phyloP scores from a whole-genome alignment of 352 stramenopile genomes.

The Phytopythium aichiense region DNA sequence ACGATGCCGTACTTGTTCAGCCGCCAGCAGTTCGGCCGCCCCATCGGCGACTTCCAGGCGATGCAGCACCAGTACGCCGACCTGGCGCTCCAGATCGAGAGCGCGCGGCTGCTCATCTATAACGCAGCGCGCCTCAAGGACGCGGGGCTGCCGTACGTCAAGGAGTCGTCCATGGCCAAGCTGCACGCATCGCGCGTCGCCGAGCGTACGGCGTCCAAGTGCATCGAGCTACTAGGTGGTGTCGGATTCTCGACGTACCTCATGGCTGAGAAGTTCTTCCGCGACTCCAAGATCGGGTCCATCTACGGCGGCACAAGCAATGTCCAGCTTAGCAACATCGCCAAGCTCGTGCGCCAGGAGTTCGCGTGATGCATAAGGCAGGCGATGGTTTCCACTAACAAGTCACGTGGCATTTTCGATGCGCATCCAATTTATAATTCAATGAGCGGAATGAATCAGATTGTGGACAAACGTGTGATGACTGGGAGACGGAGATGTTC shows the following conservation, averaged over 20 bases:
- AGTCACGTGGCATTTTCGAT: too few species aligned
- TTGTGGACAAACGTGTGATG: too few species aligned
- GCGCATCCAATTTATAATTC: too few species aligned
- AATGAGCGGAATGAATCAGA: too few species aligned
- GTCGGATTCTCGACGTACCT: constrained; percentile 91
- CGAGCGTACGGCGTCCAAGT: constrained; percentile 87
- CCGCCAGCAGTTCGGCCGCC: constrained; percentile 90
- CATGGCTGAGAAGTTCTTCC: constrained; percentile 92
- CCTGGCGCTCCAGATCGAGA: constrained; percentile 88
- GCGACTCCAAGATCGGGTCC: constrained; percentile 93
- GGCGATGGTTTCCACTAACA: too few species aligned
- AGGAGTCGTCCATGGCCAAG: constrained; percentile 94
- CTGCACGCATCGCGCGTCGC: constrained; percentile 90
- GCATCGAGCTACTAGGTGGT: constrained; percentile 91
- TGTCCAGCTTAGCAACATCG: constrained; percentile 91
- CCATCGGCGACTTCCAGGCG: constrained; percentile 89
- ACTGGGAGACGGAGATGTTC: too few species aligned
- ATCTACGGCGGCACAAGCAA: constrained; percentile 96
- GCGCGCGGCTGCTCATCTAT: constrained; percentile 87
- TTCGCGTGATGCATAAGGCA: constrained; percentile 14
- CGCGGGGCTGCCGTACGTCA: constrained; percentile 85
- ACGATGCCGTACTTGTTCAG: constrained; percentile 92
- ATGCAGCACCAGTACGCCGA: constrained; percentile 95
- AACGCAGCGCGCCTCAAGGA: constrained; percentile 92
- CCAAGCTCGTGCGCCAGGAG: constrained; percentile 71